These are phyloP conservation scores for Cladosporium velox DNA, from an alignment of 2,329 filamentous ascomycete genomes.

Conservation along the genomic window DNA sequence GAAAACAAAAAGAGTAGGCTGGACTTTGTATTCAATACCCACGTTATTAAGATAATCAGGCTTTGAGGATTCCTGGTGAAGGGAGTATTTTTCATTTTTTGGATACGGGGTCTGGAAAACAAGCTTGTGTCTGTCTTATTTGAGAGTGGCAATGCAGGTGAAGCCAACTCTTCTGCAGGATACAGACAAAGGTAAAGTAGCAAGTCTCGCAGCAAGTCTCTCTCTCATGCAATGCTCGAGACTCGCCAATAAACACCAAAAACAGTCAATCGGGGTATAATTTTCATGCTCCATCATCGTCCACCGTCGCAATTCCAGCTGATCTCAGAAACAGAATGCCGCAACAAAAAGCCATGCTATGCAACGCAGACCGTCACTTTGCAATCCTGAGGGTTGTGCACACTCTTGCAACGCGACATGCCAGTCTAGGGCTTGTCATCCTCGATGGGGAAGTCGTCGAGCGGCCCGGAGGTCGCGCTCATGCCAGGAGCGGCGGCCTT, in stretches of 20 bases:
- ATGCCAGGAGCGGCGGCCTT: constrained; percentile 32
- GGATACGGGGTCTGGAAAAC: neutral
- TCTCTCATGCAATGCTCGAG: neutral
- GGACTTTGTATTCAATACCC: neutral
- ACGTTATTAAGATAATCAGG: too few species aligned
- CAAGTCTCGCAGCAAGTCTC: neutral
- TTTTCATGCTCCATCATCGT: constrained; percentile 12
- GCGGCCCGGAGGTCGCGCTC: constrained; percentile 36
- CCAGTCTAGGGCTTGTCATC: constrained; percentile 12
- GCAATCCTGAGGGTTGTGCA: neutral
- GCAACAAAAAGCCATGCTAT: neutral
- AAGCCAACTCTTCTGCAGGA: neutral
- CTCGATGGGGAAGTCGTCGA: constrained; percentile 32
- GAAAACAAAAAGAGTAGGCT: neutral
- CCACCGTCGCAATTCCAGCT: neutral
- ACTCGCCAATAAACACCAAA: neutral
- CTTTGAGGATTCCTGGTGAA: neutral
- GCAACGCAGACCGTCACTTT: neutral
- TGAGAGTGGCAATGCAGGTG: neutral
- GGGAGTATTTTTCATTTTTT: too few species aligned
- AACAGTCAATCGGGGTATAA: constrained; percentile 13
- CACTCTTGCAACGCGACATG: neutral
- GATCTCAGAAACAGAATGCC: constrained; percentile 3
- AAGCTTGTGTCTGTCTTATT: neutral
- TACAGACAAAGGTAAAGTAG: neutral